A percentile compares a stretch with the other conserved stretches of the same genome.
These are phyloP conservation scores for Medicago ruthenica DNA, from an alignment of 306 rosid genomes.

Conservation along the genomic window DNA sequence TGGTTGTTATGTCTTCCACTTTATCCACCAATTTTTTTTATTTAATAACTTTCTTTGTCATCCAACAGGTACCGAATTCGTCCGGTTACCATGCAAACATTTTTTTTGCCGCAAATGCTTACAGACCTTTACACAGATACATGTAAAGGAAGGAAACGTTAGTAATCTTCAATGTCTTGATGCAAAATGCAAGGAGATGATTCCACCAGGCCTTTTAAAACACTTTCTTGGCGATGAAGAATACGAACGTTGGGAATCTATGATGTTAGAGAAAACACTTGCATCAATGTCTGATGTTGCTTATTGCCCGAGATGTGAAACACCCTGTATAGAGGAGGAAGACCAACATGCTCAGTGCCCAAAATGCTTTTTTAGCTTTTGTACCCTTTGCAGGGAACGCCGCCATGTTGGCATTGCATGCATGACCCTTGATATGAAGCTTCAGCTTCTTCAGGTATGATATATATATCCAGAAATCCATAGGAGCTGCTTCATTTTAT, in stretches of 20 bases:
- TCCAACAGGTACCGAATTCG: constrained; percentile 67
- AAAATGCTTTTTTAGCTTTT: constrained; percentile 81
- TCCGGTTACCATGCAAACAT: constrained; percentile 77
- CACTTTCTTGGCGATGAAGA: constrained; percentile 68
- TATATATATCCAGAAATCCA: constrained; percentile 28
- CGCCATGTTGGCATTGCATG: constrained; percentile 88
- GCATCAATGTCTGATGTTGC: constrained; percentile 83
- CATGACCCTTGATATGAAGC: constrained; percentile 76
- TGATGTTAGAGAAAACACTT: constrained; percentile 71
- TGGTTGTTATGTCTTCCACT: constrained; percentile 35
- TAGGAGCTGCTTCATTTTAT: background rate
- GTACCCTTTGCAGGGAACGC: constrained; percentile 82
- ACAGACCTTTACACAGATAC: constrained; percentile 75
- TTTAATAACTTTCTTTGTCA: constrained; percentile 18
- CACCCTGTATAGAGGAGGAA: constrained; percentile 86
- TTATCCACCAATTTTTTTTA: constrained; percentile 22
- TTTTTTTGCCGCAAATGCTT: constrained; percentile 87
- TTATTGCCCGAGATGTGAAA: constrained; percentile 89
- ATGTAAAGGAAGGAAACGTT: constrained; percentile 84
- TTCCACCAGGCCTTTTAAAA: constrained; percentile 80
- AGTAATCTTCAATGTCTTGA: constrained; percentile 75
- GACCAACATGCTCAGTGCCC: constrained; percentile 89
- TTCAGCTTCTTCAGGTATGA: constrained; percentile 71
- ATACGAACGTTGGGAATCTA: constrained; percentile 85
- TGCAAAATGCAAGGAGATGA: constrained; percentile 67